Base-by-base conservation (phyloP, 305 asterid genomes). In the Fraxinus dipetala region DNA sequence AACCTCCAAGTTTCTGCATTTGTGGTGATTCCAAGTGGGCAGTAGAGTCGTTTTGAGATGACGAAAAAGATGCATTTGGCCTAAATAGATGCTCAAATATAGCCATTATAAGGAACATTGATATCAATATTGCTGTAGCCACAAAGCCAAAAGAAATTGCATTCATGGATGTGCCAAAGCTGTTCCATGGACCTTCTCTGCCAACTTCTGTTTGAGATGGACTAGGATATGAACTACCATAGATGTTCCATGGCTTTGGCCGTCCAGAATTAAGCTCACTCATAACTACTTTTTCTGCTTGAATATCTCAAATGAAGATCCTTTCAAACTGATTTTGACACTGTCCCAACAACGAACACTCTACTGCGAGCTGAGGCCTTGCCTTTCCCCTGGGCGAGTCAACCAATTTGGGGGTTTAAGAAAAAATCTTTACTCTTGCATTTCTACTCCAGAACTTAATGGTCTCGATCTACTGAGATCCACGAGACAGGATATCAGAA, bases 31-130 rank as follows among this genome's bases (percentile, higher is more conserved):
- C 88, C 45, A 38, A 76, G 82, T 69, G 40, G 40, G 87, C 74
- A 32, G 26, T 13, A 51, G 85, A 51, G n/a, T 78, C 72, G 22
- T 56, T 85, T 51, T 82, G 85, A 72, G 91, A 67, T 22, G 91
- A 28, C 18, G 24, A 69, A 69, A 69, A 69, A 13, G 75, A 81
- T 32, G 89, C 85, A 72, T 59, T 87, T 35, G 97, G 94, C 89
- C 90, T 84, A 85, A 95, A 92, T 9, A 95, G 82, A 90, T 92
- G 98, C 88, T 93, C 98, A 67, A 95, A 95, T 26, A 93, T 89
- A 10, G 98, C 98, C 98, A 95, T 95, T 69, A 93, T 90, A 38
- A 95, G 91, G 76, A 93, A 93, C 98, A 95, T 93, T 0, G 97
- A 92, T 36, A 93, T 84, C 89, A 95, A 86, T 84, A 95, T 90